Evolutionary conservation across 2,329 filamentous ascomycete species (phyloP).

Genomic region (Cladosporium sp.): DNA sequence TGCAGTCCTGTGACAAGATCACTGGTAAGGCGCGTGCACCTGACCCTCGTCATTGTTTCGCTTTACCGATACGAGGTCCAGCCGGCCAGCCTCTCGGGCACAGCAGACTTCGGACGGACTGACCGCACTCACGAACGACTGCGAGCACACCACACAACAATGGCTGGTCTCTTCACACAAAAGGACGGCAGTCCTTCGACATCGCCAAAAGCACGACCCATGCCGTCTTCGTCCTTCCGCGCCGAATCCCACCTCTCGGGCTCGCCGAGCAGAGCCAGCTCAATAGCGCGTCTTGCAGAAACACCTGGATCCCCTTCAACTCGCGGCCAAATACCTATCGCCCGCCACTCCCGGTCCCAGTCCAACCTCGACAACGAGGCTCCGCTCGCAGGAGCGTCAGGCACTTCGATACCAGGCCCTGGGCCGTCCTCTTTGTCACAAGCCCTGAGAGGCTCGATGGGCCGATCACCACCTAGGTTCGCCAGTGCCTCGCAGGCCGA

Average conservation of each 20-base stretch:
- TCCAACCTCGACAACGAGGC: slow-evolving; percentile 39
- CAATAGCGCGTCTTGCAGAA: slow-evolving; percentile 28
- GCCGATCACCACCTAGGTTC: slow-evolving; percentile 64
- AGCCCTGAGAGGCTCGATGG: slow-evolving; percentile 72
- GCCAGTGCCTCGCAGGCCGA: slow-evolving; percentile 10
- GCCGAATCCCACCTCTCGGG: slow-evolving; percentile 16
- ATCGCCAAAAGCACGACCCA: background rate
- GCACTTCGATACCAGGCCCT: slow-evolving; percentile 64
- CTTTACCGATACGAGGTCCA: background rate
- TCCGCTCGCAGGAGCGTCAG: slow-evolving; percentile 57
- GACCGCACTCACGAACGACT: background rate
- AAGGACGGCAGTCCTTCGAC: background rate
- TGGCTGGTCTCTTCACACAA: slow-evolving; percentile 3
- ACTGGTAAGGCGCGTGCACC: slow-evolving; percentile 1
- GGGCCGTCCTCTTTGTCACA: slow-evolving; percentile 84
- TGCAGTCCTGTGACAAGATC: background rate
- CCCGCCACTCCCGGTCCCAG: background rate
- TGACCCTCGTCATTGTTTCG: slow-evolving; percentile 7
- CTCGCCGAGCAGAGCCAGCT: slow-evolving; percentile 45
- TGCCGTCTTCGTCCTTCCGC: slow-evolving; percentile 7
- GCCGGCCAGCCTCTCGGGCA: background rate
- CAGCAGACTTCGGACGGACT: background rate
- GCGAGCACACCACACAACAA: background rate
- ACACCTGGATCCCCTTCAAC: slow-evolving; percentile 21
- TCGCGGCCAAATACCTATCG: slow-evolving; percentile 17